Base-by-base conservation (phyloP, 1,139 yeast genomes). In the Saccharomyces hybrid region DNA sequence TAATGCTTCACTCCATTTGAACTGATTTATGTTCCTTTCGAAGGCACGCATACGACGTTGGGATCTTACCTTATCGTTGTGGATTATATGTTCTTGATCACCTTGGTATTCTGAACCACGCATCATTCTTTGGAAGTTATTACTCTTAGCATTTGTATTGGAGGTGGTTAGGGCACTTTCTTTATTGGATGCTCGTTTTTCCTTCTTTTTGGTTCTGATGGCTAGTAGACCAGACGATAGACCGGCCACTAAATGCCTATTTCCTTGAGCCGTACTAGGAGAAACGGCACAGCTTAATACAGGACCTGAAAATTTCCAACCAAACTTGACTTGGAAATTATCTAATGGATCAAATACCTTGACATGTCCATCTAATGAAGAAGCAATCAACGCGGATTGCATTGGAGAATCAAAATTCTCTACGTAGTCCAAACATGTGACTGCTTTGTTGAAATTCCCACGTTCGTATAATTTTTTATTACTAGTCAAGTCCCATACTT, bases 261-360 rank as follows among this genome's bases (percentile, higher is more conserved):
- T 68, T 38, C 70, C 69, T 54, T 63, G 64, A 7, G 70, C 66
- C 52, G 62, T 84, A 58, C 85, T 83, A 21, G 98, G 98, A 8
- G 96, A 88, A 9, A 91, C 86, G 7, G 91, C 98, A 68, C 96
- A 84, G 64, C 90, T 78, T 62, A 93, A 76, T 0, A 93, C 96
- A 47, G 96, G 95, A 14, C 95, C 90, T 46, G 96, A 96, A 67
- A 87, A 91, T 71, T 91, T 93, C 98, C 98, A 93, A 48, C 98
- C 98, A 70, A 90, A 93, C 69, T 86, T 88, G 60, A 91, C 96
- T 58, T 86, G 87, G 91, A 95, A 93, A 50, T 86, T 75, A 27
- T 85, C 78, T 42, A 82, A 74, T 38, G 88, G 82, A 71, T 91
- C 98, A 70, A 93, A 88, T 50, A 91, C 90, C 72, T 93, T 93